Evolutionary conservation across 1,284 basidiomycete species (phyloP).

Genomic region (Pascua sp.): DNA sequence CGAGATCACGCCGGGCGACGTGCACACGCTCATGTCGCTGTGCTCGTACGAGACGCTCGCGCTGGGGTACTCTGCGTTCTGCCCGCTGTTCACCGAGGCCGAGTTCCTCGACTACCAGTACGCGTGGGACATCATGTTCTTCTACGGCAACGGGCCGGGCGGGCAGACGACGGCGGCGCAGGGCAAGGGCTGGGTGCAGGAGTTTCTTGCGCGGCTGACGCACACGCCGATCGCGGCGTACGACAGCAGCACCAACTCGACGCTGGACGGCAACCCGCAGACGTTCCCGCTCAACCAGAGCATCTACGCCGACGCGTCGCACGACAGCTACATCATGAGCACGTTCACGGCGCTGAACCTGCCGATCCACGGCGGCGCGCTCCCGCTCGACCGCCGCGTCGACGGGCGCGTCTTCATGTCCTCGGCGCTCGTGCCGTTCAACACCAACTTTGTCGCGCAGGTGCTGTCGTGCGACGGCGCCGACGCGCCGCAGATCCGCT

Average conservation of each 20-base stretch:
- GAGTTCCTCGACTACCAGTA: conserved; percentile 51
- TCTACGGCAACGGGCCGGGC: conserved; percentile 3
- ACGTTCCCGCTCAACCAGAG: conserved; percentile 18
- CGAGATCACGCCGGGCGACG: conserved; percentile 30
- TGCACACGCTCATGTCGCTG: conserved; percentile 41
- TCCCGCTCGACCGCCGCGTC: conserved; percentile 3
- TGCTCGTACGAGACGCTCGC: conserved; percentile 90
- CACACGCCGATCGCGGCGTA: conserved; percentile 4
- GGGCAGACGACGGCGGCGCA: conserved; percentile 58
- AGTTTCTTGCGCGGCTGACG: conserved; percentile 21
- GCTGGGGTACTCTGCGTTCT: conserved; percentile 86
- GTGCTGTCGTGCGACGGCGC: neutral
- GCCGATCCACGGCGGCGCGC: neutral
- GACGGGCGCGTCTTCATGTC: conserved; percentile 3
- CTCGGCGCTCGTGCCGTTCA: conserved; percentile 1
- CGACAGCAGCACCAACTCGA: conserved; percentile 17
- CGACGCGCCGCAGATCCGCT: conserved; percentile 17
- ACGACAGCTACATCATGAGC: conserved; percentile 14
- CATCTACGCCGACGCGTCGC: conserved; percentile 19
- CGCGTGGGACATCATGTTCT: conserved; percentile 4
- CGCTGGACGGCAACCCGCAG: conserved; percentile 1
- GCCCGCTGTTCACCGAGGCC: conserved; percentile 77
- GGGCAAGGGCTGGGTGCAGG: conserved; percentile 76
- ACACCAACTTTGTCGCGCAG: conserved; percentile 1
- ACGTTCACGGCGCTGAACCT: conserved; percentile 12